phyloP scores from a whole-genome alignment of 2,329 filamentous ascomycete species.

The Graphium sp. region DNA sequence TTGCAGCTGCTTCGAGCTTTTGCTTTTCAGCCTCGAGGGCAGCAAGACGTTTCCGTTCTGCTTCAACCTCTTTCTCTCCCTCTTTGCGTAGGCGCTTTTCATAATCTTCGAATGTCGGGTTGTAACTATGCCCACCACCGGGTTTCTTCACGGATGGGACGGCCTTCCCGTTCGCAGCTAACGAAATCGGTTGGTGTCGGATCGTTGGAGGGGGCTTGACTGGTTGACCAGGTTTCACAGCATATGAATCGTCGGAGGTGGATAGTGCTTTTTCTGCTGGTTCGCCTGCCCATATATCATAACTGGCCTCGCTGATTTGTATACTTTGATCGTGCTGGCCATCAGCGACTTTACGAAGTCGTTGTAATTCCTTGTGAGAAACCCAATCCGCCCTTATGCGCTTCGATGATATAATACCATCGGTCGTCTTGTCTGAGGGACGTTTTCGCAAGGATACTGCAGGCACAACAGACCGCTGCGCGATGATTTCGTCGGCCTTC shows the following conservation, averaged over 20 bases:
- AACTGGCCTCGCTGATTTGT: conserved; percentile 42
- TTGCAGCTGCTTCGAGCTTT: conserved; percentile 48
- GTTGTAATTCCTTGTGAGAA: conserved; percentile 65
- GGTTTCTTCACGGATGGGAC: conserved; percentile 68
- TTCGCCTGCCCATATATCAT: conserved; percentile 60
- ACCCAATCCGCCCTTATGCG: conserved; percentile 64
- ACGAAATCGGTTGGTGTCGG: conserved; percentile 59
- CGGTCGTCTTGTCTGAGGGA: conserved; percentile 47
- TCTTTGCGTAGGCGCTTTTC: conserved; percentile 58
- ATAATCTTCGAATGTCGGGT: conserved; percentile 78
- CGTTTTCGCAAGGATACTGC: conserved; percentile 69
- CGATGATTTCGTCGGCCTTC: conserved; percentile 84
- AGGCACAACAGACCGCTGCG: conserved; percentile 65
- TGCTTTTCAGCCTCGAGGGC: conserved; percentile 50
- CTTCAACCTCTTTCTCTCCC: conserved; percentile 61
- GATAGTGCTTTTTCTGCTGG: conserved; percentile 11
- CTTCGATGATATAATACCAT: conserved; percentile 62
- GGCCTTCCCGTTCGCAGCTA: conserved; percentile 66
- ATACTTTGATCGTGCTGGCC: conserved; percentile 42
- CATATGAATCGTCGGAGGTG: conserved; percentile 32
- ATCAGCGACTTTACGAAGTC: conserved; percentile 65
- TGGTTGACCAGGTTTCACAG: conserved; percentile 47
- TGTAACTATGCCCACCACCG: conserved; percentile 76
- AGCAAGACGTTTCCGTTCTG: conserved; percentile 57
- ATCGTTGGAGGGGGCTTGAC: conserved; percentile 61